phyloP scores from a whole-genome alignment of 441 rosid genomes.

The Croton laevigatus region DNA sequence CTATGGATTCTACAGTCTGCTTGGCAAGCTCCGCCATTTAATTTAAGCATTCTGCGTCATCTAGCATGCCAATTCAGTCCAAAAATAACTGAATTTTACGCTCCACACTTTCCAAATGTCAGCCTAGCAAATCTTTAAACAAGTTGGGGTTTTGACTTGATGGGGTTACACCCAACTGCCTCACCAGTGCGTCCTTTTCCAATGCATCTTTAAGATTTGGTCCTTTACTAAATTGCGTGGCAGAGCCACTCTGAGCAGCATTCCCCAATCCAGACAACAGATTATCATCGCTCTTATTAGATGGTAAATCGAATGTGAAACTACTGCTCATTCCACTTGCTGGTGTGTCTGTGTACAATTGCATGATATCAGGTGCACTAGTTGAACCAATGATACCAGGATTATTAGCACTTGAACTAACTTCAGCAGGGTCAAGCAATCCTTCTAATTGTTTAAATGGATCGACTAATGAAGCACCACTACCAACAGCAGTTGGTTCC shows the following conservation, averaged over 20 bases:
- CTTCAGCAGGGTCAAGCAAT: conserved; percentile 58
- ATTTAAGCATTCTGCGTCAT: not conserved
- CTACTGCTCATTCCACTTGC: conserved; percentile 30
- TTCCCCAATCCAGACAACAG: conserved; percentile 45
- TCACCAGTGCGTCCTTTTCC: conserved; percentile 87
- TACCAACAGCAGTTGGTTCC: conserved; percentile 43
- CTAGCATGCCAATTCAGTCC: not conserved
- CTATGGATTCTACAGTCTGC: too few species aligned
- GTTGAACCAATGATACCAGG: conserved; percentile 23
- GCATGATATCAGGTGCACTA: conserved; percentile 49
- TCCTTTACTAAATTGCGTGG: conserved; percentile 49
- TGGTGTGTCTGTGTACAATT: conserved; percentile 46
- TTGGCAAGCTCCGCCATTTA: not conserved
- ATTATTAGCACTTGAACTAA: conserved; percentile 26
- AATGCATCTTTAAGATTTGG: conserved; percentile 69
- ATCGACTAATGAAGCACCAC: conserved; percentile 42
- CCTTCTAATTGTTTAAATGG: conserved; percentile 91
- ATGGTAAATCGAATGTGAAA: conserved; percentile 18
- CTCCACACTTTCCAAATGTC: conserved; percentile 5
- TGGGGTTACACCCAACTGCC: conserved; percentile 97
- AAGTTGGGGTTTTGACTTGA: conserved; percentile 82
- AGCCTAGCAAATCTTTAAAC: conserved; percentile 85
- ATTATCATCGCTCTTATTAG: conserved; percentile 25
- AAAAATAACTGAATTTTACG: not conserved
- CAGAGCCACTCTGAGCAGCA: conserved; percentile 30